phyloP scores from a whole-genome alignment of 345 rosid genomes.

The Arabidopsis thaliana region DNA sequence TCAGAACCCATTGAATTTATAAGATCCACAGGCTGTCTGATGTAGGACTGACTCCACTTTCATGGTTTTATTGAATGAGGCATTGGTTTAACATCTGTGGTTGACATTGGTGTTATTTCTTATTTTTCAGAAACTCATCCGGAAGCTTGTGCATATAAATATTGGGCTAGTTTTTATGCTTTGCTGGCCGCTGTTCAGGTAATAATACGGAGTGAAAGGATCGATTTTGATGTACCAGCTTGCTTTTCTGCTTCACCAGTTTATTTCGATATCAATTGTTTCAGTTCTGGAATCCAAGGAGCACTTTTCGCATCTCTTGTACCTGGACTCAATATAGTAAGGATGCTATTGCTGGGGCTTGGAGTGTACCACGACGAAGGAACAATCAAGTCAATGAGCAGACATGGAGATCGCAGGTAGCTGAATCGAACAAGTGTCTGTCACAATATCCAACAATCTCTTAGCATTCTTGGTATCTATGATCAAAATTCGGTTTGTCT shows the following conservation, averaged over 20 bases:
- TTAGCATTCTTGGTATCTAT: constrained; percentile 1
- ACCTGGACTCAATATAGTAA: constrained; percentile 72
- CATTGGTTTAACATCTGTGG: constrained; percentile 12
- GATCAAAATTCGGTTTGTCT: constrained; percentile 18
- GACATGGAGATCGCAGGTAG: constrained; percentile 89
- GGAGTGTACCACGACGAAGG: constrained; percentile 86
- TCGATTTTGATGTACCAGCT: not conserved
- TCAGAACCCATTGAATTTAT: not conserved
- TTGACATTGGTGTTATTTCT: constrained; percentile 1
- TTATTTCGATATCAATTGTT: constrained; percentile 25
- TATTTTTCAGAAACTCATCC: constrained; percentile 39
- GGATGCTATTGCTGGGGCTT: constrained; percentile 78
- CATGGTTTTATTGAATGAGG: not conserved
- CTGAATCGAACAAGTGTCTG: not conserved
- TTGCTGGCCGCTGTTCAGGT: constrained; percentile 57
- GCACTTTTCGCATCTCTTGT: constrained; percentile 71
- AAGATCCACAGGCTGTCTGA: constrained; percentile 10
- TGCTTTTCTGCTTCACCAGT: constrained; percentile 10
- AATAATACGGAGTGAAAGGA: not conserved
- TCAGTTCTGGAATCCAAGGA: constrained; percentile 80
- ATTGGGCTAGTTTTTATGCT: constrained; percentile 88
- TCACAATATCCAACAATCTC: not conserved
- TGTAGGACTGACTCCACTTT: not conserved
- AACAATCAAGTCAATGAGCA: constrained; percentile 92
- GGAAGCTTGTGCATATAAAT: constrained; percentile 85